A percentile compares a stretch with the other conserved stretches of the same genome.
phyloP scores from a whole-genome alignment of 75 land plant species.

The Selaginella tamariscina region DNA sequence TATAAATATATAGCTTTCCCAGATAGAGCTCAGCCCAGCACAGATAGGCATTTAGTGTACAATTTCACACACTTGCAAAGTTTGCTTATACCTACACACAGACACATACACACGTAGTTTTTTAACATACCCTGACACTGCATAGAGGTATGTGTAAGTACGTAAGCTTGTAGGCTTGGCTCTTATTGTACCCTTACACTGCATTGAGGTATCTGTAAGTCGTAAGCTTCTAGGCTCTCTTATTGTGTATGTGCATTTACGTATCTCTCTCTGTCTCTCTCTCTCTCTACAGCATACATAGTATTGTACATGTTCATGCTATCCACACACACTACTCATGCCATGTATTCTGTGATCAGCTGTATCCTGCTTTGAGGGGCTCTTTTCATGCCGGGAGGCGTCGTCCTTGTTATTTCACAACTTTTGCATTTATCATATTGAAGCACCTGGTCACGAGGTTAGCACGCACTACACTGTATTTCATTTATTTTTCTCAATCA shows the following conservation, averaged over 20 bases:
- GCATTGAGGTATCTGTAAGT: background rate
- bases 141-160: background rate
- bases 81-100: too few species aligned
- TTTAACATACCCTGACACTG: background rate
- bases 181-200: background rate
- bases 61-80: too few species aligned
- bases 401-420: constrained; percentile 64
- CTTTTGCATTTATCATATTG: constrained; percentile 89
- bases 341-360: constrained; percentile 32
- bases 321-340: too few species aligned
- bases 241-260: background rate
- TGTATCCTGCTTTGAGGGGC: constrained; percentile 82
- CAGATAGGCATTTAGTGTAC: too few species aligned
- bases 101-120: too few species aligned
- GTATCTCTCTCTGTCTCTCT: background rate
- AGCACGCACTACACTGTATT: constrained; percentile 1
- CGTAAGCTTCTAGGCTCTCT: background rate
- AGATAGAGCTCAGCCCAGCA: too few species aligned
- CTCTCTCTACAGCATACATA: background rate
- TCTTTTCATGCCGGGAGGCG: constrained; percentile 78
- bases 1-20: too few species aligned
- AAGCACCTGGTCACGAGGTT: constrained; percentile 94
- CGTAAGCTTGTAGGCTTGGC: background rate
- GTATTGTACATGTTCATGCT: background rate
- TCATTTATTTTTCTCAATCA: constrained; percentile 8